Conservation (phyloP, 2,329 filamentous ascomycete species). For the Trichoderma sp. region DNA sequence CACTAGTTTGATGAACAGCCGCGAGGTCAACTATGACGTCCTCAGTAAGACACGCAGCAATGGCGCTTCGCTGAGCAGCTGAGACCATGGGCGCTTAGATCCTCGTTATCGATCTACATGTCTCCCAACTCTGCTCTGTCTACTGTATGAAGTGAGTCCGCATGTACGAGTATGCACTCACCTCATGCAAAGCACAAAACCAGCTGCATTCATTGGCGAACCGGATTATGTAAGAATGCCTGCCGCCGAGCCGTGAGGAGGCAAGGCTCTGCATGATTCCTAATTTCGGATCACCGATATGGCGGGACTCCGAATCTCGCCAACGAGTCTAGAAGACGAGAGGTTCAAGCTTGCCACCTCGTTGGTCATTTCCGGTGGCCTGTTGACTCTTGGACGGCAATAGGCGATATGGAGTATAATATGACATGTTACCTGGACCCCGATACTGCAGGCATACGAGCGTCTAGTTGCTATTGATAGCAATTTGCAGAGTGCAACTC, state of each 20-base stretch:
- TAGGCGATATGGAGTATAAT: background rate
- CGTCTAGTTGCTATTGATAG: slow-evolving; percentile 11
- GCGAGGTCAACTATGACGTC: background rate
- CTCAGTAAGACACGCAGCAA: background rate
- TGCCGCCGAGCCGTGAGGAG: slow-evolving; percentile 1
- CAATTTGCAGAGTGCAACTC: background rate
- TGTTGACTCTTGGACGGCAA: background rate
- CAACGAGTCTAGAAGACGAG: slow-evolving; percentile 5
- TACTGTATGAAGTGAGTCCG: background rate
- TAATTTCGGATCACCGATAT: slow-evolving; percentile 27
- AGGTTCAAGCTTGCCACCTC: slow-evolving; percentile 12
- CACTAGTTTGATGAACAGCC: background rate
- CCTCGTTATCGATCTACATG: slow-evolving; percentile 2
- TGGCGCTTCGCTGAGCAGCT: background rate
- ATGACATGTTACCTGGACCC: background rate
- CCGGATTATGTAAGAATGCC: slow-evolving; percentile 5
- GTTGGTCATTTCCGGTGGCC: slow-evolving; percentile 19
- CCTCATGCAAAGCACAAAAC: slow-evolving; percentile 14
- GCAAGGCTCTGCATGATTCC: slow-evolving; percentile 16
- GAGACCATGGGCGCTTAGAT: slow-evolving; percentile 17
- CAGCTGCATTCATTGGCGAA: background rate
- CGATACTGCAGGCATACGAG: background rate
- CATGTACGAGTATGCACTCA: background rate
- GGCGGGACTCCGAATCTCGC: slow-evolving; percentile 14
- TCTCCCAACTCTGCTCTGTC: slow-evolving; percentile 1